A percentile compares a stretch with the other conserved stretches of the same genome.
These are phyloP conservation scores for Teunomyces panamensis DNA, from an alignment of 805 yeast genomes.

Conservation along the genomic window DNA sequence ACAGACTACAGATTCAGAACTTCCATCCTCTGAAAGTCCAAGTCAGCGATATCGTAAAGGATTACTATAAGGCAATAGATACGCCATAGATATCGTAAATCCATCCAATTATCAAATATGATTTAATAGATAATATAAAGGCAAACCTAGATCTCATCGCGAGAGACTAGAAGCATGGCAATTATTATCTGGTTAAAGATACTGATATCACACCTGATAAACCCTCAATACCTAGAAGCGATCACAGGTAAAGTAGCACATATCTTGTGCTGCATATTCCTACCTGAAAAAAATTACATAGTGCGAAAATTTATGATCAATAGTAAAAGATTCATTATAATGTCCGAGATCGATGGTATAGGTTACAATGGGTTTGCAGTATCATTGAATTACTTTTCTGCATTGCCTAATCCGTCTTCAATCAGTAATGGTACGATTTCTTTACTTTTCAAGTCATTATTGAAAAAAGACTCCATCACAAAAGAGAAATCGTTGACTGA, in stretches of 20 bases:
- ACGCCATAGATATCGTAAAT: not conserved
- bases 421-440: slow-evolving; percentile 43
- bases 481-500: slow-evolving; percentile 76
- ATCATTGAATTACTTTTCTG: slow-evolving; percentile 70
- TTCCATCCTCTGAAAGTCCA: slow-evolving; percentile 56
- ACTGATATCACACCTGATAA: too few species aligned
- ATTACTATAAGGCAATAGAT: slow-evolving; percentile 22
- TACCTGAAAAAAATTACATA: not conserved
- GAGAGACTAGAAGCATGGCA: too few species aligned
- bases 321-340: not conserved
- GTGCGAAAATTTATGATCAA: slow-evolving; percentile 1
- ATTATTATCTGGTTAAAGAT: too few species aligned
- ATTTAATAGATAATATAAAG: too few species aligned
- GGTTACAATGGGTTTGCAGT: slow-evolving; percentile 43
- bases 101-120: not conserved
- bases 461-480: slow-evolving; percentile 81
- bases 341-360: slow-evolving; percentile 10
- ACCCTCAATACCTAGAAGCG: too few species aligned
- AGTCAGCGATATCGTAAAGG: slow-evolving; percentile 32
- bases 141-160: too few species aligned
- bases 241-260: too few species aligned
- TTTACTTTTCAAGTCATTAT: slow-evolving; percentile 68
- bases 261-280: too few species aligned
- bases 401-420: slow-evolving; percentile 57
- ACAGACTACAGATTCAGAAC: slow-evolving; percentile 61